These are phyloP conservation scores for Solanum clarkiae DNA, from an alignment of 257 asterid genomes.

Conservation along the genomic window DNA sequence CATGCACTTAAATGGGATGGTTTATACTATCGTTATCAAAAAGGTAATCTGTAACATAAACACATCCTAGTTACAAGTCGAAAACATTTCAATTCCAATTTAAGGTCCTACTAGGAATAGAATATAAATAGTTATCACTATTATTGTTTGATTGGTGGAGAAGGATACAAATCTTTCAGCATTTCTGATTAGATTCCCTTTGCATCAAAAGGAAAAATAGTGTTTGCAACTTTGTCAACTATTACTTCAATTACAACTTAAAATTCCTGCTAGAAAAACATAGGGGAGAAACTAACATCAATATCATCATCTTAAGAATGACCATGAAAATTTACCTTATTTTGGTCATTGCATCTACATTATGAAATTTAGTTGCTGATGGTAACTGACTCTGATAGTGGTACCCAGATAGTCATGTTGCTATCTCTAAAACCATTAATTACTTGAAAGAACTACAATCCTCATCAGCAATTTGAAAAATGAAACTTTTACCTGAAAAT, in stretches of 20 bases:
- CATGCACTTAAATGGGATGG: not conserved
- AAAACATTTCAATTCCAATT: not conserved
- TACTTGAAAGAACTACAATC: not conserved
- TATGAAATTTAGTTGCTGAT: not conserved
- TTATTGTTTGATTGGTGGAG: not conserved
- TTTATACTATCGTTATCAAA: not conserved
- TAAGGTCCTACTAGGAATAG: not conserved
- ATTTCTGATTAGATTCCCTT: not conserved
- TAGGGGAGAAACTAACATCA: not conserved
- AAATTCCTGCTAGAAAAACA: not conserved
- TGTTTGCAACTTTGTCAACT: not conserved
- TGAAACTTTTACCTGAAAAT: constrained; percentile 52
- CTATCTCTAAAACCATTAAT: not conserved
- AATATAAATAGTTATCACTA: not conserved
- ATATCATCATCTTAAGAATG: not conserved
- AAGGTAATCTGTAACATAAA: not conserved
- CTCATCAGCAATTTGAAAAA: not conserved
- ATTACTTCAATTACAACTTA: not conserved
- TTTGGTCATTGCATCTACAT: not conserved
- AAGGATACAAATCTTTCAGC: not conserved
- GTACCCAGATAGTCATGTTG: not conserved
- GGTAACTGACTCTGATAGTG: not conserved
- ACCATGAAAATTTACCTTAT: not conserved
- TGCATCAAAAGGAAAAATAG: not conserved
- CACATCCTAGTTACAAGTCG: not conserved